Evolutionary conservation across 768 basidiomycete genomes (phyloP), one percentile per base, ranked within the genome.

Genomic region (Lactarius tabidus): DNA sequence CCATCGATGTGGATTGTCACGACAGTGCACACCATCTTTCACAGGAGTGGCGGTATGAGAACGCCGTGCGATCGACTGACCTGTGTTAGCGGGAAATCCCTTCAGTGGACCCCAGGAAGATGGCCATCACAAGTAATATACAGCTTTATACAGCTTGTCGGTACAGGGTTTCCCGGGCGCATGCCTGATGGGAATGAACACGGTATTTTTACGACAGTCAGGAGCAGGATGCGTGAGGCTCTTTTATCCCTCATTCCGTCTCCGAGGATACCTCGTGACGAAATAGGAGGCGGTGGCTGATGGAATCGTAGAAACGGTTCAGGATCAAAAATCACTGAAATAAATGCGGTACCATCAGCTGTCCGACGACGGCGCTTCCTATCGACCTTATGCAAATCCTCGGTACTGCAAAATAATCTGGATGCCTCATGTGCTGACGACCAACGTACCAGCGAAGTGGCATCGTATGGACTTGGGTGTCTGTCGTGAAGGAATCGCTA

Each of bases 31-130:
- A 26, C 31, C n/a, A 41, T 45, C 39, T 23, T 33, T 14, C 15
- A 17, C 10, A 18, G 28, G 53, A n/a, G 31, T 36, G 55, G 38
- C 36, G 60, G 60, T 55, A 45, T 61, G 48, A 52, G 64, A 65
- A 31, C 23, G 45, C 55, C 60, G 29, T n/a, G n/a, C 41, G 45
- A 65, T 52, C 61, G 60, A 61, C 33, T 14, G 64, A 55, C 8
- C 35, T n/a, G 29, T 39, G 45, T 35, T 20, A 7, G 28, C 39
- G 33, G 58, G 36, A 60, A 45, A 60, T 31, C 31, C 38, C 59
- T 55, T 18, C 54, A 23, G 59, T 51, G 28, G 7, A 36, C 54
- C 35, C 29, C 59, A 57, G 29, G 55, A 14, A 48, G 33, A 36
- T 51, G 45, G 28, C 38, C 26, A n/a, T 51, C 48, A 26, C 48